phyloP scores from a whole-genome alignment of 2,329 filamentous ascomycete genomes.

The Exophiala sideris region DNA sequence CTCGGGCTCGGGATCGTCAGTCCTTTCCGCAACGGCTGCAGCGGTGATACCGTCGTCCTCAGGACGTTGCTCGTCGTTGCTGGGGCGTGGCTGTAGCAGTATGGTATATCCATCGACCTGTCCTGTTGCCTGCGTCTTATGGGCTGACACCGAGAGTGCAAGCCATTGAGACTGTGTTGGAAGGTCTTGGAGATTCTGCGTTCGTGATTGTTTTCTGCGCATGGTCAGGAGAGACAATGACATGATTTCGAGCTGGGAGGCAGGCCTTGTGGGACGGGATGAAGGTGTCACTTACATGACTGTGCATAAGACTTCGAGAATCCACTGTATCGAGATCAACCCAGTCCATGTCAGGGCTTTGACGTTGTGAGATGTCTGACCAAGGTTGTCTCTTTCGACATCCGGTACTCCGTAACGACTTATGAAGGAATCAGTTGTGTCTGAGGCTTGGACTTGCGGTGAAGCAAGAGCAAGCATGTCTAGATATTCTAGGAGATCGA shows the following conservation, averaged over 20 bases:
- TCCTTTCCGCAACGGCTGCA: not conserved
- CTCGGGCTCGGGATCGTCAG: not conserved
- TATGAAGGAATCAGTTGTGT: slow-evolving; percentile 20
- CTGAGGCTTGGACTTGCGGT: slow-evolving; percentile 33
- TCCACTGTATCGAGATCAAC: slow-evolving; percentile 40
- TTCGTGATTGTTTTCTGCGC: slow-evolving; percentile 16
- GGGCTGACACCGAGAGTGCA: slow-evolving; percentile 21
- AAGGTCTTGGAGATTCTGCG: slow-evolving; percentile 2
- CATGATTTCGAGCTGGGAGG: not conserved
- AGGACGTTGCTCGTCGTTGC: too few species aligned
- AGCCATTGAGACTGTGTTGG: slow-evolving; percentile 16
- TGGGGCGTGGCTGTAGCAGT: slow-evolving; percentile 14
- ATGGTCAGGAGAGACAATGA: too few species aligned
- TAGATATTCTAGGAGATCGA: slow-evolving; percentile 62
- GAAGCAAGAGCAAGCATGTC: slow-evolving; percentile 51
- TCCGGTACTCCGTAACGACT: slow-evolving; percentile 33
- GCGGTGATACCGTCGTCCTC: not conserved
- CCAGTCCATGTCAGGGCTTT: slow-evolving; percentile 42
- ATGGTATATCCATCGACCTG: slow-evolving; percentile 26
- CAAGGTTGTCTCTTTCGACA: slow-evolving; percentile 25
- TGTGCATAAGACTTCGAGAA: slow-evolving; percentile 33
- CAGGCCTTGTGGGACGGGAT: not conserved
- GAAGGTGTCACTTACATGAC: slow-evolving; percentile 19
- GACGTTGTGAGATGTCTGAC: slow-evolving; percentile 31
- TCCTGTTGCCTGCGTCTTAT: slow-evolving; percentile 18